Evolutionary conservation across 2,329 filamentous ascomycete genomes (phyloP).

Genomic region (Cadophora sp.): DNA sequence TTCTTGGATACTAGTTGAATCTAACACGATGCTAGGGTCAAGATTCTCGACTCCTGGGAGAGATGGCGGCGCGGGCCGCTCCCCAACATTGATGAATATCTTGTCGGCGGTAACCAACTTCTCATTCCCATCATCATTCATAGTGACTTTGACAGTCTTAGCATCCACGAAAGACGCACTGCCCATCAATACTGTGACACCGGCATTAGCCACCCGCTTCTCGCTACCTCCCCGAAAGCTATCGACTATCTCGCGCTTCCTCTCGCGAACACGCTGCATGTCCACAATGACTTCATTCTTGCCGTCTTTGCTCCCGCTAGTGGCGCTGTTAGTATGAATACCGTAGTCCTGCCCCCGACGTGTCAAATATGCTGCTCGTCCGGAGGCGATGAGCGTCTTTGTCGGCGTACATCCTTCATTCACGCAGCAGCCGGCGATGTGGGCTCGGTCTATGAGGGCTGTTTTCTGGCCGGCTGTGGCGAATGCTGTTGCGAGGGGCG

Average conservation of each 20-base stretch:
- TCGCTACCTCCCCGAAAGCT: constrained; percentile 57
- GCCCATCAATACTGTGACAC: constrained; percentile 54
- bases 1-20: constrained; percentile 57
- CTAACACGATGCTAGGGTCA: constrained; percentile 47
- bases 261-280: constrained; percentile 56
- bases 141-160: constrained; percentile 47
- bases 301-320: not conserved
- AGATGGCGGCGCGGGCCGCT: constrained; percentile 49
- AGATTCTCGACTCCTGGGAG: constrained; percentile 49
- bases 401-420: constrained; percentile 64
- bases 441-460: constrained; percentile 54
- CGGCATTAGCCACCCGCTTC: constrained; percentile 47
- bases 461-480: constrained; percentile 52
- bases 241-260: constrained; percentile 60
- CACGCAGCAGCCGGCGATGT: constrained; percentile 60
- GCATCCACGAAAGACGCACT: constrained; percentile 51
- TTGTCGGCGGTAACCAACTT: constrained; percentile 47
- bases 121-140: constrained; percentile 45
- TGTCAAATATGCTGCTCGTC: constrained; percentile 54
- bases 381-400: constrained; percentile 62
- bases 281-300: constrained; percentile 47
- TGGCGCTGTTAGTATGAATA: constrained; percentile 42
- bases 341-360: constrained; percentile 54
- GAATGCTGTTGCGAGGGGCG: constrained; percentile 56
- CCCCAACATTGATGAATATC: constrained; percentile 56